Base-by-base conservation (phyloP, 331 rosid species). In the Malus hybrid region DNA sequence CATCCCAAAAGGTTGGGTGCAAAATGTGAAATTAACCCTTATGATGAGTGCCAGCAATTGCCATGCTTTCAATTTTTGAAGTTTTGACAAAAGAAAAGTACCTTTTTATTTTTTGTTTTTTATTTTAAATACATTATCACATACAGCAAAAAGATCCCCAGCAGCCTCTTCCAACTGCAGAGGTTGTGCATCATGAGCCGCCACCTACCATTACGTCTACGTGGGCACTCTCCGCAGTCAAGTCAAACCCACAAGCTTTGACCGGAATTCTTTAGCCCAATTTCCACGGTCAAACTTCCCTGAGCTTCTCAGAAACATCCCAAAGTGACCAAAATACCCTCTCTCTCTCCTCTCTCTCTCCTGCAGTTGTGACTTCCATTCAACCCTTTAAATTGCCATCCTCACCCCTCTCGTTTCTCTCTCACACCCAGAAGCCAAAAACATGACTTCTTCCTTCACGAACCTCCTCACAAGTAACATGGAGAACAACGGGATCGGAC, bases 211-310 rank as follows among this genome's bases (percentile, higher is more conserved):
- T 67, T 18, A 26, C 61, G 69, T 33, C 61, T 18, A 26, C 61
- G 69, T 33, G 72, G 61, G 84, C 67, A 73, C 56, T 79, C 26
- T 7, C 4, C 14, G 4, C 0, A 32, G 68, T 64, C 68, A 64
- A 86, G 97, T 95, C 99, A 95, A 90, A 95, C 73, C 91, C 96
- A 86, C 97, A 86, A 86, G 72, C 69, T 85, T 88, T 89, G 97
- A 92, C 97, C 88, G 12, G 56, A 6, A 3, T 6, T 10, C 2
- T 6, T 9, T 16, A 2, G 0, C n/a, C 56, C 18, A 15, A 5
- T 82, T 95, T 95, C 99, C 74, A 90, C 96, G 77, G 97, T 95
- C 99, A 95, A 89, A 92, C 80, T 68, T 80, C 42, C 63, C 48
- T 30, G 39, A 77, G 69, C 88, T 89, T 88, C 97, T 52, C 16